A percentile compares a stretch with the other conserved stretches of the same genome.
Evolutionary conservation across 176 grass and related monocot species (phyloP).

Genomic region (Musa beccarii): DNA sequence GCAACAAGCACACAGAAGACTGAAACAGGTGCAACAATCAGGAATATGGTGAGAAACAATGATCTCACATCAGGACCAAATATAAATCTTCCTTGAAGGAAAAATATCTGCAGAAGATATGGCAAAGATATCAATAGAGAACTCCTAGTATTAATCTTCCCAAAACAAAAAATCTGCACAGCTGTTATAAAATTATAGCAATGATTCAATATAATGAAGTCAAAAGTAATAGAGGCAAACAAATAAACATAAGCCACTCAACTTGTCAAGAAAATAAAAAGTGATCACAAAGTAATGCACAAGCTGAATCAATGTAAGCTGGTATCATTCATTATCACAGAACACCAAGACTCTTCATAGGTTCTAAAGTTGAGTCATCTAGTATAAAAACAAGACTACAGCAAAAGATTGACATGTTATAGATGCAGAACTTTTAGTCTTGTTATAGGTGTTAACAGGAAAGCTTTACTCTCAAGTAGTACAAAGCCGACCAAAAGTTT

Average conservation of each 20-base stretch:
- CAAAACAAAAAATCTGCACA: not conserved
- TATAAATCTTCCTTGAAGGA: constrained; percentile 91
- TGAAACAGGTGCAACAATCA: constrained; percentile 67
- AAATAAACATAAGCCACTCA: not conserved
- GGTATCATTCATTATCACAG: not conserved
- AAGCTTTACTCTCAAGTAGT: not conserved
- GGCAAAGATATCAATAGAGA: not conserved
- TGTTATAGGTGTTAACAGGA: not conserved
- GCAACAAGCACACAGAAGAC: constrained; percentile 94
- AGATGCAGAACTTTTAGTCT: not conserved
- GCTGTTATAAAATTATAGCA: not conserved
- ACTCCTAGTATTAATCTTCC: not conserved
- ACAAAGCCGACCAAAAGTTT: not conserved
- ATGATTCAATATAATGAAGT: not conserved
- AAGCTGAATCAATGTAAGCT: not conserved
- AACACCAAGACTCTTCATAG: not conserved
- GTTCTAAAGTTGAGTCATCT: not conserved
- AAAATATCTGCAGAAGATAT: constrained; percentile 69
- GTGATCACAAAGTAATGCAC: not conserved
- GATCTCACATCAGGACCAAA: constrained; percentile 98
- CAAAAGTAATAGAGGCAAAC: not conserved
- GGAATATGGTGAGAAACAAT: constrained; percentile 90
- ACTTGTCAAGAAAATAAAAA: not conserved
- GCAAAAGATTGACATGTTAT: not conserved
- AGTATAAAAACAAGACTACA: not conserved